phyloP scores from a whole-genome alignment of 2,329 filamentous ascomycete species.

The Sporothrix dimorphospora region DNA sequence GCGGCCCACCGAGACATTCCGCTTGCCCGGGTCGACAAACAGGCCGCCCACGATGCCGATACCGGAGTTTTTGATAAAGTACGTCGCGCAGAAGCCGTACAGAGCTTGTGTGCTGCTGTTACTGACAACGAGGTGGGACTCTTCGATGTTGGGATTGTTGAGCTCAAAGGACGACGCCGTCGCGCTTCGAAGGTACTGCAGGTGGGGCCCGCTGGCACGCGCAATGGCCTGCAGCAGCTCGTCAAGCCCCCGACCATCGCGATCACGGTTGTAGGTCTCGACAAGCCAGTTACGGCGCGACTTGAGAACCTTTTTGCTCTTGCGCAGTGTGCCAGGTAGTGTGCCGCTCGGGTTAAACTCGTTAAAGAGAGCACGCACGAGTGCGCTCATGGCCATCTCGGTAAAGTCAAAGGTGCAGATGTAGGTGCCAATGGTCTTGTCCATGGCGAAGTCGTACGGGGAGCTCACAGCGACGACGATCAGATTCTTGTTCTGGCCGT shows the following conservation, averaged over 20 bases:
- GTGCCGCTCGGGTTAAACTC: slow-evolving; percentile 65
- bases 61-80: slow-evolving; percentile 72
- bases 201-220: slow-evolving; percentile 66
- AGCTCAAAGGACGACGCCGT: slow-evolving; percentile 77
- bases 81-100: slow-evolving; percentile 91
- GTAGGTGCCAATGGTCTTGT: slow-evolving; percentile 86
- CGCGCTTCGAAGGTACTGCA: slow-evolving; percentile 71
- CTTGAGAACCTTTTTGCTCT: slow-evolving; percentile 83
- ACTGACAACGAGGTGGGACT: slow-evolving; percentile 87
- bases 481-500: slow-evolving; percentile 82
- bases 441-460: slow-evolving; percentile 95
- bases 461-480: slow-evolving; percentile 93
- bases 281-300: slow-evolving; percentile 96
- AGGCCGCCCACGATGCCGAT: slow-evolving; percentile 78
- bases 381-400: slow-evolving; percentile 82
- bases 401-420: slow-evolving; percentile 97
- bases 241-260: slow-evolving; percentile 74
- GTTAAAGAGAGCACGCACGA: slow-evolving; percentile 83
- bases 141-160: slow-evolving; percentile 66
- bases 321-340: slow-evolving; percentile 74
- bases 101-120: slow-evolving; percentile 91
- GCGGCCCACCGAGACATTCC: slow-evolving; percentile 86
- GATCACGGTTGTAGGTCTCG: slow-evolving; percentile 79
- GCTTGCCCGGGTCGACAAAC: slow-evolving; percentile 85
- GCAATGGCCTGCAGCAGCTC: slow-evolving; percentile 73